A percentile compares a stretch with the other conserved stretches of the same genome.
Evolutionary conservation across 805 yeast genomes (phyloP).

Genomic region (Hanseniaspora meyeri): DNA sequence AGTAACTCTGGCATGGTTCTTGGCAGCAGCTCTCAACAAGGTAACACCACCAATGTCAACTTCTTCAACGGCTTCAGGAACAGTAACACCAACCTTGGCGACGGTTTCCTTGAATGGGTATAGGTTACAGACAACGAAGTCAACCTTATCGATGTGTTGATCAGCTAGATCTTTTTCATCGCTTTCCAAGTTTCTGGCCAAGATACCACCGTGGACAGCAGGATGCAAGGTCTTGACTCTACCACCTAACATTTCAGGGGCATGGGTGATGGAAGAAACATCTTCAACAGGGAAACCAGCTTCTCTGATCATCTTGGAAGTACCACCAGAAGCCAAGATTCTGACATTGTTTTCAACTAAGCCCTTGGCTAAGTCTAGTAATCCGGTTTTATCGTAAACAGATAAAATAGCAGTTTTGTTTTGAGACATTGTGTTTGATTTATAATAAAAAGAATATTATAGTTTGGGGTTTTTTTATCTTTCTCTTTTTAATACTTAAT

Average conservation of each 20-base stretch:
- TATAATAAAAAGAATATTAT: neutral
- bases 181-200: conserved; percentile 82
- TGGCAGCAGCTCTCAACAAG: conserved; percentile 93
- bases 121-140: conserved; percentile 91
- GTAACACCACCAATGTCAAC: conserved; percentile 98
- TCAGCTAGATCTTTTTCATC: conserved; percentile 80
- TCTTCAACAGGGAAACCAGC: conserved; percentile 98
- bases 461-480: neutral
- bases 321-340: conserved; percentile 93
- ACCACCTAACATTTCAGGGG: conserved; percentile 98
- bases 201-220: conserved; percentile 95
- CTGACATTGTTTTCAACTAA: conserved; percentile 78
- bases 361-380: conserved; percentile 92
- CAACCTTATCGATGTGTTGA: conserved; percentile 91
- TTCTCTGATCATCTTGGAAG: conserved; percentile 85
- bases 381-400: conserved; percentile 94
- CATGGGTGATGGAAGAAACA: conserved; percentile 87
- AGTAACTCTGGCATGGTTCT: conserved; percentile 92
- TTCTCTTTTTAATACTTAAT: neutral
- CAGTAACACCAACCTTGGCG: conserved; percentile 86
- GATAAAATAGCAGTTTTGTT: conserved; percentile 86
- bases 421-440: conserved; percentile 26
- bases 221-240: conserved; percentile 97
- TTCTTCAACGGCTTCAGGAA: conserved; percentile 96
- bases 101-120: conserved; percentile 98